Conservation (phyloP, 371 early-diverging fungal species). For the Catenaria anguillulae region DNA sequence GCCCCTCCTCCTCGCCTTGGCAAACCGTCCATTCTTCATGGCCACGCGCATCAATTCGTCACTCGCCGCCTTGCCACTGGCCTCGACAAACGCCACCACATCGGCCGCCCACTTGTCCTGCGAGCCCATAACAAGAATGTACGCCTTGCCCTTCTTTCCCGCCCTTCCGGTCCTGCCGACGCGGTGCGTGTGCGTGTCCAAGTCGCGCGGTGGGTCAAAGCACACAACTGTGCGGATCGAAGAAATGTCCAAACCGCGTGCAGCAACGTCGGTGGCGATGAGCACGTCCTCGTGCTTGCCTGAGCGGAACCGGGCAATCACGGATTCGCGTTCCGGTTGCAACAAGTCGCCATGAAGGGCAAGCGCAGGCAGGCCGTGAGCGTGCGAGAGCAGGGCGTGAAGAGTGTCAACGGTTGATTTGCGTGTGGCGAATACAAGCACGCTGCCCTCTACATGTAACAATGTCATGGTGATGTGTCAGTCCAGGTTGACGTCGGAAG, state of each 20-base stretch:
- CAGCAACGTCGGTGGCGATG: conserved; percentile 29
- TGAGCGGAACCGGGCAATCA: conserved; percentile 16
- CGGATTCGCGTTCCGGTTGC: conserved; percentile 12
- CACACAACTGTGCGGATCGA: conserved; percentile 52
- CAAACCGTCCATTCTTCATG: conserved; percentile 24
- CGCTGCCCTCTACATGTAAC: conserved; percentile 37
- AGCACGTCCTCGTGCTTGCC: conserved; percentile 27
- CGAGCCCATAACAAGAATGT: conserved; percentile 48
- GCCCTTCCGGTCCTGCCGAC: conserved; percentile 56
- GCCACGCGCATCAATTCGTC: conserved; percentile 46
- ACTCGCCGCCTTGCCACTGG: conserved; percentile 18
- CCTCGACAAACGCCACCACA: conserved; percentile 51
- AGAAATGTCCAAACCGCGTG: conserved; percentile 41
- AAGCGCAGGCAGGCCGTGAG: neutral
- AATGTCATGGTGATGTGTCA: neutral
- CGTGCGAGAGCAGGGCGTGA: neutral
- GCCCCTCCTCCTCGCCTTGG: neutral
- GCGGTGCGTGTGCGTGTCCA: conserved; percentile 63
- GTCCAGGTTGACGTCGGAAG: too few species aligned
- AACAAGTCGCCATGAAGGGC: conserved; percentile 13
- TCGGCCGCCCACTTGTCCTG: conserved; percentile 58
- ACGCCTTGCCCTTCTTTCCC: conserved; percentile 58
- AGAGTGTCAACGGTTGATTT: conserved; percentile 40
- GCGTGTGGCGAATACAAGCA: conserved; percentile 48
- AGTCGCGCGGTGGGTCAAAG: conserved; percentile 56